Base-by-base conservation (phyloP, 2,329 filamentous ascomycete species). In the Fusarium sp. region DNA sequence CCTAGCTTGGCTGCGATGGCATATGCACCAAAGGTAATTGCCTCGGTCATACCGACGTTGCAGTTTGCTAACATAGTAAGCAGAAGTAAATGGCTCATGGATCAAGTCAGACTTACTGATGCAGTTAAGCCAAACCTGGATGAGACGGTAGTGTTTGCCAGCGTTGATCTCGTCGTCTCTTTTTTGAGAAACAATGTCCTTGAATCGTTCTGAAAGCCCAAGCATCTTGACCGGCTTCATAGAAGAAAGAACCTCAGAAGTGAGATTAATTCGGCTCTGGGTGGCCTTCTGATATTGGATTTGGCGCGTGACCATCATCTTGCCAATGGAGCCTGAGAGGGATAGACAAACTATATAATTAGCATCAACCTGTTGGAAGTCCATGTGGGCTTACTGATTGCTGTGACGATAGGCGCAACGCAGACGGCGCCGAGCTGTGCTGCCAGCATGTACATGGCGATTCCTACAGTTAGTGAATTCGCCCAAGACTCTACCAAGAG, bases 151-250 rank as follows among this genome's bases (percentile, higher is more conserved):
- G 8, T 70, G 65, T 46, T 75, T 75, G 2, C 73, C 73, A 0
- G 67, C 56, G 4, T 53, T 49, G 23, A 78, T 60, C 19, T 77
- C 75, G 3, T 75, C 52, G 14, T 72, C 64, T 13, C 76, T 66
- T 39, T 72, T 75, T 19, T 68, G 51, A 14, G 66, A 55, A 51
- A 78, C 73, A 0, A 75, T 53, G 4, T 52, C 49, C 3, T 61
- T 55, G 14, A 78, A 76, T 11, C 62, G 64, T 22, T 77, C 73
- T 3, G 76, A 70, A 9, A 74, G 66, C 0, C 76, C 76, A 3
- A 78, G 67, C 75, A 78, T 78, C 48, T 79, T 78, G n/a, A 77
- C 71, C 1, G 74, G 65, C 17, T 78, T 78, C 25, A 78, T 74
- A 1, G 75, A 77, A 5, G 73, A 60, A 8, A 78, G 57, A 3